Percentiles rank a stretch among this genome's conserved stretches.
phyloP scores from a whole-genome alignment of 345 rosid species.

The Salix suchowensis region DNA sequence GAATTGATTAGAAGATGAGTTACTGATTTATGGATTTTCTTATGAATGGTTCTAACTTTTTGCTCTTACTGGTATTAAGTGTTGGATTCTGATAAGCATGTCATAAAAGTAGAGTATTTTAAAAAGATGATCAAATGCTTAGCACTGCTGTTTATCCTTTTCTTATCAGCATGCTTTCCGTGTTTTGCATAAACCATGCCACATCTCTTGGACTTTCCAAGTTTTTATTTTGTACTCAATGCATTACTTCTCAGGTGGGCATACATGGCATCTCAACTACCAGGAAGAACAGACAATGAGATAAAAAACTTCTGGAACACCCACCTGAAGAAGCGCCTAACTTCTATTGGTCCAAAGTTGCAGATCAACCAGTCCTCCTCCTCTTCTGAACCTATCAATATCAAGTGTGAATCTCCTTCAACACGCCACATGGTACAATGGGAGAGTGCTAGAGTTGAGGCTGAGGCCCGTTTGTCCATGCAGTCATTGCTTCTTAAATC shows the following conservation, averaged over 20 bases:
- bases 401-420: conserved; percentile 35
- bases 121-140: neutral
- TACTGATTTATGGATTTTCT: neutral
- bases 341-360: conserved; percentile 77
- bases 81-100: too few species aligned
- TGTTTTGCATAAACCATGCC: neutral
- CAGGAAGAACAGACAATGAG: conserved; percentile 97
- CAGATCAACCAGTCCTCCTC: conserved; percentile 64
- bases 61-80: too few species aligned
- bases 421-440: conserved; percentile 97
- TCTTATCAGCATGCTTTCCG: neutral
- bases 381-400: conserved; percentile 30
- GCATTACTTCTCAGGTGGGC: conserved; percentile 69
- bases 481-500: conserved; percentile 52
- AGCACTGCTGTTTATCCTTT: neutral
- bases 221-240: neutral
- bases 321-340: conserved; percentile 76
- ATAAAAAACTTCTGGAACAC: conserved; percentile 99
- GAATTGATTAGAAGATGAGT: neutral
- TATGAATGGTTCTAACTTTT: neutral
- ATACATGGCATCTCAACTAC: conserved; percentile 84
- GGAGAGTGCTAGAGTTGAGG: conserved; percentile 97
- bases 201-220: neutral
- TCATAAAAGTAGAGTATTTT: too few species aligned
- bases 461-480: conserved; percentile 83